Evolutionary conservation across 345 rosid species (phyloP), one percentile per base, ranked within the genome.

Genomic region (Bretschneidera sinensis): DNA sequence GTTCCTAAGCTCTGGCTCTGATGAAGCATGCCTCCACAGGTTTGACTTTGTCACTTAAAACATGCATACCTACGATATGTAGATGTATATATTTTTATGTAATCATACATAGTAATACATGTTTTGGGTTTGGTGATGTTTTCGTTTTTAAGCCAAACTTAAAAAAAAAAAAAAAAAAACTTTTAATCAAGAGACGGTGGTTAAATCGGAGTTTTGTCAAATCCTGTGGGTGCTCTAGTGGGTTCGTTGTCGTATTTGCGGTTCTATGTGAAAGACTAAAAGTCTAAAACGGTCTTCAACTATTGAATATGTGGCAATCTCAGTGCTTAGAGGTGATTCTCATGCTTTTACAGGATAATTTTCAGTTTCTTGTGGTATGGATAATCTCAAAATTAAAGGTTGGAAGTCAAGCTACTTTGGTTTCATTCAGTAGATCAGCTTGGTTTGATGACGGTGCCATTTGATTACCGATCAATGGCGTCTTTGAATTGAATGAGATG

Each of bases 11-110:
- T 76, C 80, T 61, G 85, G 77, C 65, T 84, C 96, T 43, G 87
- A 89, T 23, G 95, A 87, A 59, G 95, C 83, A 14, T 61, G 66
- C 53, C 97, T 94, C 60, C 88, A 94, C 76, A 86, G 95, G 97
- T 92, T 53, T 53, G n/a, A n/a, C n/a, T n/a, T n/a, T n/a, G 72
- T 60, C 14, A 7, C 23, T 18, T 7, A 0, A 50, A 6, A 20
- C 17, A 15, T n/a, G 48, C 0, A 16, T 56, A 17, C 17, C 23
- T 25, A 0, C 19, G n/a, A n/a, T n/a, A 50, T 43, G 17, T n/a
- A 31, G 7, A 31, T 2, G 14, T 1, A 22, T 10, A 9, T 7
- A 5, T 54, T 15, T 45, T 2, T 45, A 28, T 43, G 43, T 60
- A 19, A 17, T 22, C 31, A 33, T 21, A 19, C 21, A 0, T 11